Conservation (phyloP, 1,284 basidiomycete genomes). For the Ganoderma sp. region DNA sequence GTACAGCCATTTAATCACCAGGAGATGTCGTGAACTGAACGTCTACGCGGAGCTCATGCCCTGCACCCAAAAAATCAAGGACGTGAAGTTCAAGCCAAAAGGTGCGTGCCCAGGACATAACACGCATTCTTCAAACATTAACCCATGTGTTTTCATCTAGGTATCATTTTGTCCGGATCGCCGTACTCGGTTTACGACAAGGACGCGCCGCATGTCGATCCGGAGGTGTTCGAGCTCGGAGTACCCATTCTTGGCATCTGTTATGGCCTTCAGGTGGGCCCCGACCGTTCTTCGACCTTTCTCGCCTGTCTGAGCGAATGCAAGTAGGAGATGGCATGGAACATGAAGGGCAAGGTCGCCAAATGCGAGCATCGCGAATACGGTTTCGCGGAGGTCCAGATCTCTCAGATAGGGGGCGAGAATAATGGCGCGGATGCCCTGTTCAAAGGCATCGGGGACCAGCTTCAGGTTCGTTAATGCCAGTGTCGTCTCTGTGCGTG, state of each 20-base stretch:
- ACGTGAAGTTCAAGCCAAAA: constrained; percentile 94
- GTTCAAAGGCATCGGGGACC: constrained; percentile 84
- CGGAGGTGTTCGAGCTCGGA: constrained; percentile 89
- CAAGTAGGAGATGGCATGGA: constrained; percentile 90
- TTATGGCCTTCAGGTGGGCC: constrained; percentile 90
- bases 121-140: neutral
- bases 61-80: constrained; percentile 92
- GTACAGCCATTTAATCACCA: constrained; percentile 98
- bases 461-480: constrained; percentile 71
- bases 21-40: constrained; percentile 97
- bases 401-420: constrained; percentile 69
- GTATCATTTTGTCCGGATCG: constrained; percentile 97
- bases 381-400: constrained; percentile 85
- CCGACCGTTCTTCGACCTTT: neutral
- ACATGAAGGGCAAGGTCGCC: constrained; percentile 85
- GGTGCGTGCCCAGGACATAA: constrained; percentile 54
- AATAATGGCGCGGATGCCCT: constrained; percentile 71
- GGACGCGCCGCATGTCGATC: constrained; percentile 94
- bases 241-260: constrained; percentile 97
- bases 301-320: constrained; percentile 2
- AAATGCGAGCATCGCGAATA: constrained; percentile 95
- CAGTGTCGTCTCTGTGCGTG: constrained; percentile 8
- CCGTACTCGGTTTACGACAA: constrained; percentile 98
- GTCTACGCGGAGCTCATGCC: constrained; percentile 99
- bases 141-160: constrained; percentile 46